A percentile compares a stretch with the other conserved stretches of the same genome.
Conservation (phyloP, 768 basidiomycete species). For the Phaeotremella fagi region DNA sequence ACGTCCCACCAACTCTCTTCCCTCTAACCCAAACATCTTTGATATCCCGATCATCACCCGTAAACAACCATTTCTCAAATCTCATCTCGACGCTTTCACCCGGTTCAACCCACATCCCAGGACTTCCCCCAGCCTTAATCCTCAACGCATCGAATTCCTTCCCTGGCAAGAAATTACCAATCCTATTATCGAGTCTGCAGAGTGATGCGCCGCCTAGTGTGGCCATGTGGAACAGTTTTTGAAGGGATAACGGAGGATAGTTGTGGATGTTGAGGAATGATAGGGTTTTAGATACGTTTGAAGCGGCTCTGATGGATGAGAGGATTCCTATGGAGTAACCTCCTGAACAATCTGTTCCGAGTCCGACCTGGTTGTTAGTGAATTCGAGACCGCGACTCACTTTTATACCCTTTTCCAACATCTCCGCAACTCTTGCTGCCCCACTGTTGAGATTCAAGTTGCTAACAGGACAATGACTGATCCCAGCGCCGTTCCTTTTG, state of each 20-base stretch:
- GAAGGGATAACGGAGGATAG: conserved; percentile 56
- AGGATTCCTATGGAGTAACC: conserved; percentile 80
- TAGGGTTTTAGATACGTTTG: conserved; percentile 70
- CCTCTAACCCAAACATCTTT: conserved; percentile 79
- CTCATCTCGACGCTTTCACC: conserved; percentile 53
- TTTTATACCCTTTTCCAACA: conserved; percentile 81
- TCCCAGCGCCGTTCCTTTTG: conserved; percentile 60
- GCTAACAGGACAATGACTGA: conserved; percentile 90
- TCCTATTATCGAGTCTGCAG: conserved; percentile 61
- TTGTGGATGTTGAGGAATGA: conserved; percentile 36
- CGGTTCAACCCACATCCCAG: conserved; percentile 36
- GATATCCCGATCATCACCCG: conserved; percentile 66
- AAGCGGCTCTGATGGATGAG: conserved; percentile 60
- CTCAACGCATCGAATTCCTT: conserved; percentile 88
- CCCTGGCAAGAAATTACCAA: conserved; percentile 72
- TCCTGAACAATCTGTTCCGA: conserved; percentile 87
- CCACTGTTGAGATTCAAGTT: conserved; percentile 90
- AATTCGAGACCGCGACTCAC: conserved; percentile 49
- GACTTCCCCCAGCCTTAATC: conserved; percentile 54
- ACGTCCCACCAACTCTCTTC: conserved; percentile 71
- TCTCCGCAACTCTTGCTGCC: conserved; percentile 68
- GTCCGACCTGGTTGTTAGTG: conserved; percentile 61
- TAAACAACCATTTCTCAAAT: conserved; percentile 80
- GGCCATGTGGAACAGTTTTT: conserved; percentile 80
- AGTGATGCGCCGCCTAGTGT: conserved; percentile 86